phyloP scores from a whole-genome alignment of 2,329 filamentous ascomycete species.

The Trichoderma endophyticum region DNA sequence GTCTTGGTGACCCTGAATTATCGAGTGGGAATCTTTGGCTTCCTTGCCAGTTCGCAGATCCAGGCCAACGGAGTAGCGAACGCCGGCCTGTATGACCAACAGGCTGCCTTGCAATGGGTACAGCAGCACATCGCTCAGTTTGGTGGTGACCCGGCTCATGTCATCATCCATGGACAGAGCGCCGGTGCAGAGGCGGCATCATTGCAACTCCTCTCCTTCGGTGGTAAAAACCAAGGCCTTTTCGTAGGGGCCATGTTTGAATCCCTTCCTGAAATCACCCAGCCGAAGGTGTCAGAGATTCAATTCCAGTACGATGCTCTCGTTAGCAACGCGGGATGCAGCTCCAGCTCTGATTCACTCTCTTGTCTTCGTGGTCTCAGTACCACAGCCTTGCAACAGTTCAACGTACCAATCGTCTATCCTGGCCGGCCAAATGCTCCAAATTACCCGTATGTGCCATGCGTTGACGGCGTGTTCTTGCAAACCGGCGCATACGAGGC shows the following conservation, averaged over 20 bases:
- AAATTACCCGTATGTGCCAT: slow-evolving; percentile 52
- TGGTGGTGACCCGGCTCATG: slow-evolving; percentile 43
- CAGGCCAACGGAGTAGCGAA: slow-evolving; percentile 19
- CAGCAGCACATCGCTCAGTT: slow-evolving; percentile 21
- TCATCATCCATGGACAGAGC: slow-evolving; percentile 65
- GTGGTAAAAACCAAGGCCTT: slow-evolving; percentile 45
- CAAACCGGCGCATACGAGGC: slow-evolving; percentile 47
- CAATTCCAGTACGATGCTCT: slow-evolving; percentile 16
- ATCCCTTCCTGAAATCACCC: slow-evolving; percentile 50
- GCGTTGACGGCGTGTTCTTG: slow-evolving; percentile 52
- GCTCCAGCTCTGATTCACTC: slow-evolving; percentile 36
- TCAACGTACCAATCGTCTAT: slow-evolving; percentile 40
- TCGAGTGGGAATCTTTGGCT: slow-evolving; percentile 42
- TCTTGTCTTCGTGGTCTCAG: slow-evolving; percentile 45
- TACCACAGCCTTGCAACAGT: slow-evolving; percentile 39
- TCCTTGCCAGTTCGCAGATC: slow-evolving; percentile 27
- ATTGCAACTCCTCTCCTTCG: slow-evolving; percentile 58
- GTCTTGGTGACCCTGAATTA: slow-evolving; percentile 48
- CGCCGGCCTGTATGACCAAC: slow-evolving; percentile 44
- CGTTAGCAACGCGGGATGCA: slow-evolving; percentile 7
- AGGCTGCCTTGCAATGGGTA: slow-evolving; percentile 21
- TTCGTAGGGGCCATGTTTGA: slow-evolving; percentile 52
- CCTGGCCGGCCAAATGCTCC: slow-evolving; percentile 34
- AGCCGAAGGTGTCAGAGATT: slow-evolving; percentile 34
- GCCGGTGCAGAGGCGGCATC: slow-evolving; percentile 64